Percentiles rank a stretch among this genome's conserved stretches.
These are phyloP conservation scores for Mariannaea elegans DNA, from an alignment of 2,329 filamentous ascomycete species.

Conservation along the genomic window DNA sequence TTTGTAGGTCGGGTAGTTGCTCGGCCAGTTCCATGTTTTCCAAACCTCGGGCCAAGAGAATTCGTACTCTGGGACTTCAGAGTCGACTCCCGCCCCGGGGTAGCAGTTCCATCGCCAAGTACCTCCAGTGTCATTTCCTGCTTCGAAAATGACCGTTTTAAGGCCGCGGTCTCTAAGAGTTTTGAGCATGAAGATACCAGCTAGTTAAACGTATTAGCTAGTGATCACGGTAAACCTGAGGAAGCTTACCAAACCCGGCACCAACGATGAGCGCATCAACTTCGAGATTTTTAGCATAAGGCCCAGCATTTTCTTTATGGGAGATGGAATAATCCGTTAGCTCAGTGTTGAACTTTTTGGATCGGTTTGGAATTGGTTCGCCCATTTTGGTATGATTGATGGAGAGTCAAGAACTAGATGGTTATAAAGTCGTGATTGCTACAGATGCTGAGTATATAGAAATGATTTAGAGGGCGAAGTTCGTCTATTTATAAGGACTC, in stretches of 20 bases:
- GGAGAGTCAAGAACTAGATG: background rate
- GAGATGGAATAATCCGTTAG: constrained; percentile 49
- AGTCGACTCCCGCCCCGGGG: constrained; percentile 64
- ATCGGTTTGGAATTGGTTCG: constrained; percentile 26
- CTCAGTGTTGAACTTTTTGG: constrained; percentile 53
- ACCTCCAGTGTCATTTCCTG: constrained; percentile 60
- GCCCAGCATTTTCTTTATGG: constrained; percentile 45
- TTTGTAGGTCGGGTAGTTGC: constrained; percentile 59
- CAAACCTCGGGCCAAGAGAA: constrained; percentile 61
- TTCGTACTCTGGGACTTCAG: constrained; percentile 62
- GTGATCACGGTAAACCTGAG: background rate
- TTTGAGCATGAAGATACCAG: constrained; percentile 61
- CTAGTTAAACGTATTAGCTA: constrained; percentile 28
- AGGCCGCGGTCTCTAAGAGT: constrained; percentile 59
- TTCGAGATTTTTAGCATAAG: constrained; percentile 54
- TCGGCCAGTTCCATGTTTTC: constrained; percentile 66
- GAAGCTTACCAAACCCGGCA: constrained; percentile 52
- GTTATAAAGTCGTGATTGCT: too few relatives aligned
- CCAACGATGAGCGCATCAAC: constrained; percentile 56
- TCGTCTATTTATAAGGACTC: too few relatives aligned
- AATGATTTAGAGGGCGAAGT: too few relatives aligned
- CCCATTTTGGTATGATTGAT: constrained; percentile 25
- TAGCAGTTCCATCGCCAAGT: constrained; percentile 67
- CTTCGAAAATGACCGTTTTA: constrained; percentile 60
- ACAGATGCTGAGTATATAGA: too few relatives aligned